Evolutionary conservation across 371 early-diverging fungal species (phyloP).

Genomic region (Apophysomyces ossiformis): DNA sequence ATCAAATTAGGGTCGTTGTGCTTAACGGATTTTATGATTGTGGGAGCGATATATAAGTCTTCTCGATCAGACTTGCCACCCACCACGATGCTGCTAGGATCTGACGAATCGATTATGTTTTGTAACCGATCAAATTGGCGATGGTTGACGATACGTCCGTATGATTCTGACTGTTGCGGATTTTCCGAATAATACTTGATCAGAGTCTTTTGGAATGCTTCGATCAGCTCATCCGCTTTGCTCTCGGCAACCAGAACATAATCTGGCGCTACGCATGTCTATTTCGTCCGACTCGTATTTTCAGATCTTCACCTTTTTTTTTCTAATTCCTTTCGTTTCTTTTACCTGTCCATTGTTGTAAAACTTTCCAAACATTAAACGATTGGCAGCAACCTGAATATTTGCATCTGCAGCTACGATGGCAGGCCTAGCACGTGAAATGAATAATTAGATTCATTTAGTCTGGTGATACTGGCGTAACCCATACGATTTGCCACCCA

Average conservation of each 20-base stretch:
- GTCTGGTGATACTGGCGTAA: not conserved
- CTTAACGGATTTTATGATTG: constrained; percentile 63
- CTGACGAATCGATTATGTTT: constrained; percentile 48
- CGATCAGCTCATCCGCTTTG: constrained; percentile 57
- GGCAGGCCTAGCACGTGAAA: constrained; percentile 57
- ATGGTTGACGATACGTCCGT: constrained; percentile 71
- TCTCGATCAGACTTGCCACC: constrained; percentile 63
- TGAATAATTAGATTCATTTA: not conserved
- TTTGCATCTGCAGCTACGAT: constrained; percentile 76
- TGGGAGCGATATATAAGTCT: constrained; percentile 71
- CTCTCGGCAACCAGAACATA: constrained; percentile 75
- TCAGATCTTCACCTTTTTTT: not conserved
- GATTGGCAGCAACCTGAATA: constrained; percentile 65
- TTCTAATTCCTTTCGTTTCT: not conserved
- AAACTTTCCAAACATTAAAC: constrained; percentile 80
- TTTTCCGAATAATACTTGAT: constrained; percentile 52
- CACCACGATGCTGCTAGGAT: constrained; percentile 48
- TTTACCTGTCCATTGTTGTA: constrained; percentile 76
- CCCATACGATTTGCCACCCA: constrained; percentile 81
- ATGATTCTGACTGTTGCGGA: constrained; percentile 55
- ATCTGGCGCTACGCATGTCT: constrained; percentile 90
- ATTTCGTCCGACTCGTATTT: not conserved
- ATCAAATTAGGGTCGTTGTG: constrained; percentile 59
- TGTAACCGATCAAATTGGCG: constrained; percentile 73
- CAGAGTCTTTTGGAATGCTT: constrained; percentile 46